Conservation (phyloP, 345 rosid species). For the Cardamine resedifolia region DNA sequence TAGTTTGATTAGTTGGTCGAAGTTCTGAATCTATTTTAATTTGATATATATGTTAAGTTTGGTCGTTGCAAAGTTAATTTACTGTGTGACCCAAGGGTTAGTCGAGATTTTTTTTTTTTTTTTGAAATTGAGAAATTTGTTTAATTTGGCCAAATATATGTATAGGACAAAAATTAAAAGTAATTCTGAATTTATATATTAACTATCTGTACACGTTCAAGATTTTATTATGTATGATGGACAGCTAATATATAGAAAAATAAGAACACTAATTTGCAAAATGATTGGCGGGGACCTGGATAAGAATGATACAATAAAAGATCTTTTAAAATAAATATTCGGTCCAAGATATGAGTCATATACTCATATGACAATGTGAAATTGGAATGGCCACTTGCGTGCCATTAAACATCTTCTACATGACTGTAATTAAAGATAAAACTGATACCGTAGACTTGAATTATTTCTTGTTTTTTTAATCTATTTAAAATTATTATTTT, state of each 20-base stretch:
- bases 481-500: too few species aligned
- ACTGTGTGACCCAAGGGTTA: neutral
- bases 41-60: neutral
- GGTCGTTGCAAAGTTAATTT: neutral
- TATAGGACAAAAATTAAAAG: too few species aligned
- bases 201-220: conserved; percentile 2
- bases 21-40: neutral
- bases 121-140: neutral
- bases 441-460: too few species aligned
- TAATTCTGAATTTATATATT: too few species aligned
- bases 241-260: too few species aligned
- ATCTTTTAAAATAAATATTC: neutral
- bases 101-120: too few species aligned
- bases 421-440: too few species aligned
- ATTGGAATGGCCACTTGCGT: conserved; percentile 15
- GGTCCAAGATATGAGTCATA: conserved; percentile 3
- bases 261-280: neutral
- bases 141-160: neutral
- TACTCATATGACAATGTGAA: neutral
- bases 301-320: neutral
- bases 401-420: too few species aligned
- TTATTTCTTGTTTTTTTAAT: too few species aligned
- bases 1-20: neutral
- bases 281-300: conserved; percentile 18
- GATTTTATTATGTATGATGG: too few species aligned